Conservation (phyloP, 2,329 filamentous ascomycete species). For the Xylaria sp. region DNA sequence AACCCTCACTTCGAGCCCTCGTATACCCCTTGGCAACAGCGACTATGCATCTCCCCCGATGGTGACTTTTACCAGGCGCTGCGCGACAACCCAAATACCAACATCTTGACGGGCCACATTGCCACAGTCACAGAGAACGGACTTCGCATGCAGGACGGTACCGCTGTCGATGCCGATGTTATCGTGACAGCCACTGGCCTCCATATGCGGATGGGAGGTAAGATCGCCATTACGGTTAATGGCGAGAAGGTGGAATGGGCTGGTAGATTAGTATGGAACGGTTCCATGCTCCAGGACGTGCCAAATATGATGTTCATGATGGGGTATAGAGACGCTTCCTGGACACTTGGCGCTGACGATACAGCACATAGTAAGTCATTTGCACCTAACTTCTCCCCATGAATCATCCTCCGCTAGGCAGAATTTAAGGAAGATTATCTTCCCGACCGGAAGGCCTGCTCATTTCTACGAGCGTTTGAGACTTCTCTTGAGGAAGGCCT, state of each 20-base stretch:
- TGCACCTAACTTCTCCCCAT: background rate
- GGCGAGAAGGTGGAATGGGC: conserved; percentile 56
- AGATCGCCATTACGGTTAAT: conserved; percentile 63
- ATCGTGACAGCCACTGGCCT: conserved; percentile 75
- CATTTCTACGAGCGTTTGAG: background rate
- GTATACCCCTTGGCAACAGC: conserved; percentile 74
- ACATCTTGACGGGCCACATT: conserved; percentile 60
- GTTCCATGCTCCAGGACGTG: conserved; percentile 69
- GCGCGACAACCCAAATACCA: conserved; percentile 46
- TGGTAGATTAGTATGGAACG: conserved; percentile 66
- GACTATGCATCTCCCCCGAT: conserved; percentile 68
- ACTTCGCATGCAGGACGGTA: conserved; percentile 58
- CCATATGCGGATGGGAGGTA: conserved; percentile 65
- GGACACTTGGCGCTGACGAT: conserved; percentile 71
- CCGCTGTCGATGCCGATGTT: conserved; percentile 65
- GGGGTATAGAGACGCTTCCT: conserved; percentile 70
- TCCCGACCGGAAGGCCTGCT: background rate
- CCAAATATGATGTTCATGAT: conserved; percentile 69
- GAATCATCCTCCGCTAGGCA: background rate
- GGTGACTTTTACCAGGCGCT: conserved; percentile 60
- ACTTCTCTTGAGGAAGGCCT: background rate
- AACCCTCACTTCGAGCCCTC: conserved; percentile 66
- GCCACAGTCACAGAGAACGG: conserved; percentile 56
- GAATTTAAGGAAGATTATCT: no score
- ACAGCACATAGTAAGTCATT: conserved; percentile 52